These are phyloP conservation scores for Nemophila menziesii DNA, from an alignment of 257 asterid species.

Conservation along the genomic window DNA sequence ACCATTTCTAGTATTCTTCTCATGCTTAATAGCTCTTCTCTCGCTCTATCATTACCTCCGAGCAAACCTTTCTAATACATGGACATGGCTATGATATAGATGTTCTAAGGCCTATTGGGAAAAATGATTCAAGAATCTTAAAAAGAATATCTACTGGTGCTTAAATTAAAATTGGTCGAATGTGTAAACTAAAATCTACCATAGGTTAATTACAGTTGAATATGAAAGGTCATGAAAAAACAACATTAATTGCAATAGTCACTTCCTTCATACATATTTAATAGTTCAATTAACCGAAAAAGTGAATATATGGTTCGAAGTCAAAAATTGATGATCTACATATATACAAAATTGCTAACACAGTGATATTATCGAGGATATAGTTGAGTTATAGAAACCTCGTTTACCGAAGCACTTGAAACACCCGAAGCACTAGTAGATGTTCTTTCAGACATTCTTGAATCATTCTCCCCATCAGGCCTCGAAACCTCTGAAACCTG, in stretches of 20 bases:
- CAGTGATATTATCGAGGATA: slow-evolving; percentile 4
- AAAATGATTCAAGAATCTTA: not conserved
- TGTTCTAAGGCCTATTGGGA: not conserved
- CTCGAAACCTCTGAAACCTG: not conserved
- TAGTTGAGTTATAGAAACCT: not conserved
- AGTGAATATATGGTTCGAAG: too few relatives aligned
- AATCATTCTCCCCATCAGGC: not conserved
- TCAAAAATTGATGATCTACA: too few relatives aligned
- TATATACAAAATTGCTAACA: too few relatives aligned
- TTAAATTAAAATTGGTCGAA: too few relatives aligned
- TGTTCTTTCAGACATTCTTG: not conserved
- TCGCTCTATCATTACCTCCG: slow-evolving; percentile 11
- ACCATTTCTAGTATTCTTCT: slow-evolving; percentile 17
- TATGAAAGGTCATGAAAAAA: too few relatives aligned
- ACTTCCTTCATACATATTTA: too few relatives aligned
- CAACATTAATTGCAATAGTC: too few relatives aligned
- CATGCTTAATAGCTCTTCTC: slow-evolving; percentile 17
- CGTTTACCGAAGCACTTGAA: not conserved
- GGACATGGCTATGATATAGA: not conserved
- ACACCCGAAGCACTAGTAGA: not conserved
- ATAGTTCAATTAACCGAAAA: too few relatives aligned
- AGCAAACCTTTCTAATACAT: slow-evolving; percentile 9
- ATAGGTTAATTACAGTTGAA: too few relatives aligned
- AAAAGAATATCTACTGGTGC: not conserved
- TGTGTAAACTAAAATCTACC: too few relatives aligned